These are phyloP conservation scores for Maudiozyma turicensis DNA, from an alignment of 805 yeast genomes.

Conservation along the genomic window DNA sequence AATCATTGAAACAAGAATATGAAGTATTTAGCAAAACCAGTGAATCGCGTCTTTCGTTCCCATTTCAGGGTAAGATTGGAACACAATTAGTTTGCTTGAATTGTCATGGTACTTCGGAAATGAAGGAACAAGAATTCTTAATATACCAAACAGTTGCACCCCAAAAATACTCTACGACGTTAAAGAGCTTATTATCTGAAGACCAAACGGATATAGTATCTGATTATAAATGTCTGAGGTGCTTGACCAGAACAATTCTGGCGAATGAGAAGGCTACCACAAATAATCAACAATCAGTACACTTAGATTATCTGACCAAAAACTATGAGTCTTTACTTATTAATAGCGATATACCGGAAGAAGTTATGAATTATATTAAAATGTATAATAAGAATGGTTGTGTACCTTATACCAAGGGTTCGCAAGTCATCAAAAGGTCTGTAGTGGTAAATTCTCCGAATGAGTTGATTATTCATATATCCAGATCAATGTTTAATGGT, in stretches of 20 bases:
- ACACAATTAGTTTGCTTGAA: conserved; percentile 61
- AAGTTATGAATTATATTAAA: conserved; percentile 39
- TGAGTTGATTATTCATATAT: conserved; percentile 68
- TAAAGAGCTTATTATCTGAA: conserved; percentile 46
- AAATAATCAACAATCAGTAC: conserved; percentile 14
- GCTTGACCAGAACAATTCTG: conserved; percentile 44
- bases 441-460: conserved; percentile 58
- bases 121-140: conserved; percentile 49
- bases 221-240: conserved; percentile 70
- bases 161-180: conserved; percentile 34
- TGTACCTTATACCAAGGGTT: conserved; percentile 38
- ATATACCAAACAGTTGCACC: conserved; percentile 75
- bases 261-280: conserved; percentile 24
- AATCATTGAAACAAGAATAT: conserved; percentile 64
- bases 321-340: conserved; percentile 36
- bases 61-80: conserved; percentile 58
- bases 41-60: conserved; percentile 33
- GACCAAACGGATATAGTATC: conserved; percentile 61
- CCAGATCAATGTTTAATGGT: conserved; percentile 71
- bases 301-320: conserved; percentile 30
- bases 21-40: conserved; percentile 13
- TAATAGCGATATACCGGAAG: conserved; percentile 55
- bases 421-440: conserved; percentile 60
- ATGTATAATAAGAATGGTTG: conserved; percentile 37
- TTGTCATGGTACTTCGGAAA: conserved; percentile 55